phyloP scores from a whole-genome alignment of 1,284 basidiomycete species.

The Ustilago lituana region DNA sequence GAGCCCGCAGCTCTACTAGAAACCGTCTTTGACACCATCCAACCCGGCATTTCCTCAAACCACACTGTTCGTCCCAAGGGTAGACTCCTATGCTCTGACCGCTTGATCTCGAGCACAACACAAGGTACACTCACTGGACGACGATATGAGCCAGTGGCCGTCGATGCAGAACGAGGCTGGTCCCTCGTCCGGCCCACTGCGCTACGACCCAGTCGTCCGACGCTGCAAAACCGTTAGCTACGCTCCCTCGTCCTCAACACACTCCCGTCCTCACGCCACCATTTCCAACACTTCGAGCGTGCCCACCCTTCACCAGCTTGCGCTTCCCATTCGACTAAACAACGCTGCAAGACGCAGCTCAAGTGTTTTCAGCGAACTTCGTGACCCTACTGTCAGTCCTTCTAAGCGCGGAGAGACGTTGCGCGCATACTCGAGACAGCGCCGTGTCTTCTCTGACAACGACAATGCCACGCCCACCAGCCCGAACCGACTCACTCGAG shows the following conservation, averaged over 20 bases:
- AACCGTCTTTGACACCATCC: no score
- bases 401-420: slow-evolving; percentile 34
- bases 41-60: no score
- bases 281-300: background rate
- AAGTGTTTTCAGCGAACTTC: background rate
- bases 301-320: slow-evolving; percentile 7
- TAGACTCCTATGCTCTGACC: slow-evolving; percentile 1
- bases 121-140: slow-evolving; percentile 1
- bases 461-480: slow-evolving; percentile 9
- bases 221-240: slow-evolving; percentile 35
- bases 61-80: no score
- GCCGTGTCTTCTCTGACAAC: slow-evolving; percentile 32
- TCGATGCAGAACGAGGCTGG: slow-evolving; percentile 13
- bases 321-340: slow-evolving; percentile 16
- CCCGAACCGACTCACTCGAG: slow-evolving; percentile 9
- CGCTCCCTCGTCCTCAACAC: background rate
- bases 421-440: slow-evolving; percentile 33
- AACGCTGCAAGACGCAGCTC: background rate
- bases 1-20: no score
- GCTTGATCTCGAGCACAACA: background rate
- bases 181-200: slow-evolving; percentile 16
- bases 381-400: slow-evolving; percentile 21
- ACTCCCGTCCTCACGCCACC: slow-evolving; percentile 1
- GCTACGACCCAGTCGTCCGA: slow-evolving; percentile 11
- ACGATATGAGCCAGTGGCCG: slow-evolving; percentile 21